A percentile compares a stretch with the other conserved stretches of the same genome.
Evolutionary conservation across 2,329 filamentous ascomycete species (phyloP).

Genomic region (Sporothrix variecibatus): DNA sequence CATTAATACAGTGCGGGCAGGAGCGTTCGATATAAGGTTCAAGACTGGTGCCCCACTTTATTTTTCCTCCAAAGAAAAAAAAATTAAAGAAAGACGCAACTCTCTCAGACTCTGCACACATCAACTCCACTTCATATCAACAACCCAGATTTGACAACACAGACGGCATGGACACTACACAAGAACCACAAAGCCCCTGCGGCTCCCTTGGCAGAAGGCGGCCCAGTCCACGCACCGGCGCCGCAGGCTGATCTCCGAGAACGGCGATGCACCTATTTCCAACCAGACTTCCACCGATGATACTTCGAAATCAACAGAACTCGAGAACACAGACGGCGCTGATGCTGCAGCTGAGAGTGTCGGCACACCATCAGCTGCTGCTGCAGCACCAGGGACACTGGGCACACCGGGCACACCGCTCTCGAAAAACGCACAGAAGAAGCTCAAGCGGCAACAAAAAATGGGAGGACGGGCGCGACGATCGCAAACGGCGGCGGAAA

Average conservation of each 20-base stretch:
- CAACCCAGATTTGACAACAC: background rate
- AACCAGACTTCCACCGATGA: background rate
- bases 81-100: constrained; percentile 22
- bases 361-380: background rate
- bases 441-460: constrained; percentile 67
- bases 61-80: background rate
- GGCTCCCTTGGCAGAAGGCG: background rate
- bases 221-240: background rate
- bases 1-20: background rate
- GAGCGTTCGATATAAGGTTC: background rate
- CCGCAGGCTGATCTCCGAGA: background rate
- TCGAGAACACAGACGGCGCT: background rate
- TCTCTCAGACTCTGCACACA: background rate
- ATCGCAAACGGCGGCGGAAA: constrained; percentile 56
- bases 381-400: constrained; percentile 8
- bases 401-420: constrained; percentile 41
- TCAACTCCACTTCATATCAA: background rate
- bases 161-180: background rate
- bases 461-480: constrained; percentile 73
- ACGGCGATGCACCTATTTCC: background rate
- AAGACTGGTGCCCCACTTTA: background rate
- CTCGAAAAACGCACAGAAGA: constrained; percentile 87
- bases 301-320: background rate
- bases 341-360: background rate
- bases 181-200: background rate